Conservation (phyloP, 192 early-diverging fungal genomes). For the Coemansia sp. region DNA sequence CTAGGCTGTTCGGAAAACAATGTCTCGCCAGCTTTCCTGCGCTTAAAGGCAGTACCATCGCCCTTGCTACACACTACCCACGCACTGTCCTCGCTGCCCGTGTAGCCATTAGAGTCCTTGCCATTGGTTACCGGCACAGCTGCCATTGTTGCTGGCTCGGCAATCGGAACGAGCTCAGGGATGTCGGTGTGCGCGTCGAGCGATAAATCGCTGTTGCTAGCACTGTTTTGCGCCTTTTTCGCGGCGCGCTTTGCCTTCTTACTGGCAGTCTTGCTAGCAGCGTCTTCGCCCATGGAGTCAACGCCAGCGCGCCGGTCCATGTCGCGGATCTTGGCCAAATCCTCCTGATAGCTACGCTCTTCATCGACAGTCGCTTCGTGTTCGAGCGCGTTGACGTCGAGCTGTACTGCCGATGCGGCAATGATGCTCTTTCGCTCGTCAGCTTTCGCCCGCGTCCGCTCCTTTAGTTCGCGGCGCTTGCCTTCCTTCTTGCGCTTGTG, state of each 20-base stretch:
- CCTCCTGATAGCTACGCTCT: conserved; percentile 32
- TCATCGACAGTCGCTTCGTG: conserved; percentile 39
- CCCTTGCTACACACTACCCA: conserved; percentile 30
- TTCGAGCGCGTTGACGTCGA: conserved; percentile 49
- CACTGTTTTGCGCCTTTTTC: conserved; percentile 27
- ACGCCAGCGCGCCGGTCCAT: conserved; percentile 41
- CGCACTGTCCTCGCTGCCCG: background rate
- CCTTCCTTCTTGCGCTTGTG: conserved; percentile 41
- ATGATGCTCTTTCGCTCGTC: conserved; percentile 19
- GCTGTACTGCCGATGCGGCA: conserved; percentile 6
- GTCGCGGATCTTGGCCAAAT: conserved; percentile 43
- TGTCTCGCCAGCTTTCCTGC: conserved; percentile 6
- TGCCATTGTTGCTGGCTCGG: background rate
- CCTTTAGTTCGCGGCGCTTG: conserved; percentile 38
- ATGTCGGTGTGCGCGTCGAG: conserved; percentile 13
- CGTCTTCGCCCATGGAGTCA: conserved; percentile 12
- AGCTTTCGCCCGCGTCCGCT: conserved; percentile 25
- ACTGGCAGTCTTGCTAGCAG: conserved; percentile 11
- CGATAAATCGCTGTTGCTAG: background rate
- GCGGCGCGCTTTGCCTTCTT: conserved; percentile 39
- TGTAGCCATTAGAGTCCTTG: background rate
- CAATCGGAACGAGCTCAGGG: conserved; percentile 30
- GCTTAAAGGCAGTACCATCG: conserved; percentile 3
- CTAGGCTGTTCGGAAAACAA: conserved; percentile 13
- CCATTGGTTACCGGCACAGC: background rate